Evolutionary conservation across 2,329 filamentous ascomycete genomes (phyloP).

Genomic region (Trichoderma simmonsii): DNA sequence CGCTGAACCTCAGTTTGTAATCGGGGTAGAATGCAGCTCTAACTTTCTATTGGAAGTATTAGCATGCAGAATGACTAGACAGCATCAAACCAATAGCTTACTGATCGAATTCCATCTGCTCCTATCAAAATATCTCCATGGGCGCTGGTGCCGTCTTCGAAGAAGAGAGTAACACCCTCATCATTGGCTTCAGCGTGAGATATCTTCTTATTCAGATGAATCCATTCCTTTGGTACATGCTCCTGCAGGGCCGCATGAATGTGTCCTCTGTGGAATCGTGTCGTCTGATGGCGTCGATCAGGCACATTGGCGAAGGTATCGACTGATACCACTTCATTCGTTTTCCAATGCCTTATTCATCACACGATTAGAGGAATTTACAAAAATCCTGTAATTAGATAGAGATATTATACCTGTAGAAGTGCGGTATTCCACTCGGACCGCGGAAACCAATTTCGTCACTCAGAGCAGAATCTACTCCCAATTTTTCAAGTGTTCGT

Average conservation of each 20-base stretch:
- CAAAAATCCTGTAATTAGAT: accelerated
- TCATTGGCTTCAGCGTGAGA: conserved; percentile 26
- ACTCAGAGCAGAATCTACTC: conserved; percentile 42
- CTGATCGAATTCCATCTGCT: conserved; percentile 52
- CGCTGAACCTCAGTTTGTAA: conserved; percentile 17
- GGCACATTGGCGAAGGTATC: conserved; percentile 41
- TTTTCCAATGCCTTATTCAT: conserved; percentile 39
- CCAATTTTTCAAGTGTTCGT: conserved; percentile 48
- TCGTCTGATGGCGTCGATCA: conserved; percentile 38
- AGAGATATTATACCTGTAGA: neutral
- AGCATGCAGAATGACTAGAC: neutral
- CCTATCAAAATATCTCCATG: conserved; percentile 48
- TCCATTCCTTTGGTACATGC: conserved; percentile 39
- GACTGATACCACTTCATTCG: conserved; percentile 43
- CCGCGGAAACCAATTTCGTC: conserved; percentile 41
- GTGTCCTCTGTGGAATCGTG: conserved; percentile 46
- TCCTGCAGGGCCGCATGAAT: conserved; percentile 45
- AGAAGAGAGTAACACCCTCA: conserved; percentile 32
- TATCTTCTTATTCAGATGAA: conserved; percentile 44
- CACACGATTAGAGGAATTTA: conserved; percentile 14
- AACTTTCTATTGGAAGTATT: neutral
- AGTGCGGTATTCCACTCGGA: conserved; percentile 17
- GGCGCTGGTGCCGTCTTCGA: conserved; percentile 43
- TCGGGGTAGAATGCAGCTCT: conserved; percentile 13
- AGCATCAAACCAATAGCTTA: conserved; percentile 27